phyloP scores from a whole-genome alignment of 148 eudicot species.

The Talinum fruticosum region DNA sequence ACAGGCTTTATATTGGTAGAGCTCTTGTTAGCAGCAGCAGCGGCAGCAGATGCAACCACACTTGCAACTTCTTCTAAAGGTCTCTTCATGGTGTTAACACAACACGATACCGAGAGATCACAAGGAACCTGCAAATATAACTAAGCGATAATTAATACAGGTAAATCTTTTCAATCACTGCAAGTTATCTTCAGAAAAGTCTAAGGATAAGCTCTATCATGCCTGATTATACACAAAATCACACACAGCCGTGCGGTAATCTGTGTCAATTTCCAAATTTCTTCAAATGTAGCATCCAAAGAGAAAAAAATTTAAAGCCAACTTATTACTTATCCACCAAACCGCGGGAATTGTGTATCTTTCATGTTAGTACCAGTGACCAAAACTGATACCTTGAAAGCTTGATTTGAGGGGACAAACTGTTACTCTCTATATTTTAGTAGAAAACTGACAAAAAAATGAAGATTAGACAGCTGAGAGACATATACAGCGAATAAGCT shows the following conservation, averaged over 20 bases:
- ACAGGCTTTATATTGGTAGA: conserved; percentile 40
- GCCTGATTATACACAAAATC: too few species aligned
- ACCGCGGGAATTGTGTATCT: not conserved
- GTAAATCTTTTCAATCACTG: not conserved
- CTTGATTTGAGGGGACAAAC: too few species aligned
- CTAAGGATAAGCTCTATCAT: too few species aligned
- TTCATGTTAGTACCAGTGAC: not conserved
- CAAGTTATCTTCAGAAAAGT: not conserved
- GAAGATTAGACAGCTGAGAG: not conserved
- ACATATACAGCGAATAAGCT: too few species aligned
- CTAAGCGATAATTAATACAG: not conserved
- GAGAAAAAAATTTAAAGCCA: too few species aligned
- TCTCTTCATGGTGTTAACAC: conserved; percentile 28
- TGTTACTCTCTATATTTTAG: not conserved
- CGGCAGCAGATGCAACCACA: conserved; percentile 19
- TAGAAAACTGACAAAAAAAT: too few species aligned
- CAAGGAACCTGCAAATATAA: conserved; percentile 13
- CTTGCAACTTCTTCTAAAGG: conserved; percentile 32
- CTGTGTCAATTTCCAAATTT: too few species aligned
- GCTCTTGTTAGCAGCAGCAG: conserved; percentile 17
- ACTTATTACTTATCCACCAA: too few species aligned
- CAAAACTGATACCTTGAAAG: not conserved
- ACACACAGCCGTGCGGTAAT: too few species aligned
- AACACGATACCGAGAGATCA: conserved; percentile 12
- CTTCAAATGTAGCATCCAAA: too few species aligned